Base-by-base conservation (phyloP, 805 yeast species). In the Hanseniaspora vineae region DNA sequence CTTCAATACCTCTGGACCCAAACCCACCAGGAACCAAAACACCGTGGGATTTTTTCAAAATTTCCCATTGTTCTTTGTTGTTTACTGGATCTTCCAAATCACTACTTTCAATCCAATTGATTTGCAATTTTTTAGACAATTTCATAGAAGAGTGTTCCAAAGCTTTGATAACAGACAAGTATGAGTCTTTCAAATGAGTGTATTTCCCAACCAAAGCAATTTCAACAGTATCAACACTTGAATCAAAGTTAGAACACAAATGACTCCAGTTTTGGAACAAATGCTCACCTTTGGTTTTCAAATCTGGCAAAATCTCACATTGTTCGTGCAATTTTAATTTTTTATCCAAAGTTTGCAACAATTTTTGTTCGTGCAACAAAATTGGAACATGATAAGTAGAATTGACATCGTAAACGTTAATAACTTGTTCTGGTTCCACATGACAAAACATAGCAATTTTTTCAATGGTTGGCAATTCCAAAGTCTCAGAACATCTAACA, bases 361-460 rank as follows among this genome's bases (percentile, higher is more conserved):
- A 75, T 55, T 77, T 81, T 72, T 90, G 97, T 64, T 90, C 89
- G 58, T 81, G 77, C 58, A 92, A 76, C 63, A 92, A 72, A 54
- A 92, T 73, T 44, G 99, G 99, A 58, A 92, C 97, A 64, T 92
- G 98, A 67, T 92, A 92, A 44, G 97, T 90, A 12, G 96, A 86
- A 71, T 84, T 85, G 57, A 92, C 95, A 67, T 92, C 98, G 62
- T 89, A 95, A 48, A 92, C 96, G 45, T 95, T 96, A 56, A 92
- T 76, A 44, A 92, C 97, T 72, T 94, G 97, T 49, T 90, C 88
- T n/a, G 95, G 85, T 31, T 96, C 97, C 56, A 92, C 98, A 62
- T 92, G 97, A 67, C 97, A 90, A 70, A 92, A 92, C 97, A 92
- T 92, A 50, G 97, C 92, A 61, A 92, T 90, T 70, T 92, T 92